Percentiles rank a stretch among this genome's conserved stretches.
These are phyloP conservation scores for Chlorella sp. DNA, from an alignment of 139 green algal genomes.

Conservation along the genomic window DNA sequence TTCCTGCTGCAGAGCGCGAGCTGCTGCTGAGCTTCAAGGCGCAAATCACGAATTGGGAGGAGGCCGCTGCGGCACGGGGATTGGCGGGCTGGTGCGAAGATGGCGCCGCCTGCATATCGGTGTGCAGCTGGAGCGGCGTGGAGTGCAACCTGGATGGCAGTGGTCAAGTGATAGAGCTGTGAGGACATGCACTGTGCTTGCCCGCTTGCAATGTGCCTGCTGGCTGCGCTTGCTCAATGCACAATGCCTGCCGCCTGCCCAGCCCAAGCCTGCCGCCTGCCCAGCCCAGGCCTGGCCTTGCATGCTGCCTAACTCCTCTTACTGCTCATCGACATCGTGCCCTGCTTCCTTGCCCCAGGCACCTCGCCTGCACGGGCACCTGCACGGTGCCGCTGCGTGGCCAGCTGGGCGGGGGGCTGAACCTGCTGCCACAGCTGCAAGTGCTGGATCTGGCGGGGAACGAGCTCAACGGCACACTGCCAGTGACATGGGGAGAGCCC, in stretches of 20 bases:
- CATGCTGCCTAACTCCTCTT: no score
- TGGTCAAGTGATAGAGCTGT: no score
- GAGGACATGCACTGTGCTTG: no score
- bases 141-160: neutral
- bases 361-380: neutral
- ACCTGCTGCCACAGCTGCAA: conserved; percentile 13
- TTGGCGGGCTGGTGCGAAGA: neutral
- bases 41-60: conserved; percentile 7
- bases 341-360: neutral
- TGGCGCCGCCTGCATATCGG: neutral
- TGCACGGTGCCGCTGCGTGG: neutral
- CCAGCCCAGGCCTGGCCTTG: no score
- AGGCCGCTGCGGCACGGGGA: neutral
- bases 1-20: neutral
- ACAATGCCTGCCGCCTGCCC: no score
- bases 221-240: no score
- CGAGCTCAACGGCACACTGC: conserved; percentile 13
- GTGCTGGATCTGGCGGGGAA: conserved; percentile 31
- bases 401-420: neutral
- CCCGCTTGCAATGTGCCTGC: no score
- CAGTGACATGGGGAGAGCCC: no score
- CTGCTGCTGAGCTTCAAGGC: conserved; percentile 3
- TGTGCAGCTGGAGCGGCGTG: conserved; percentile 25
- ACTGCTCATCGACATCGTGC: no score
- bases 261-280: no score